These are phyloP conservation scores for Spiraea crenata DNA, from an alignment of 331 rosid species.

Conservation along the genomic window DNA sequence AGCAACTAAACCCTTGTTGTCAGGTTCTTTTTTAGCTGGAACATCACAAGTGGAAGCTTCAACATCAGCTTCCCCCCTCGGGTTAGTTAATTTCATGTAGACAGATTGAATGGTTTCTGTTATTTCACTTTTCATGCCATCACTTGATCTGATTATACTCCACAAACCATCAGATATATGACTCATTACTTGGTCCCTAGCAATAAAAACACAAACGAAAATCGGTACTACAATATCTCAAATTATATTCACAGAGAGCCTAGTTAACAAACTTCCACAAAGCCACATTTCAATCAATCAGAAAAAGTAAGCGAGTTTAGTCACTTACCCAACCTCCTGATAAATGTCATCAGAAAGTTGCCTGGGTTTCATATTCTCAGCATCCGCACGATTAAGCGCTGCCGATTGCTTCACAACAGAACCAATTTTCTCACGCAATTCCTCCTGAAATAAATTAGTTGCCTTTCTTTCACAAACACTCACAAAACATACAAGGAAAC, in stretches of 20 bases:
- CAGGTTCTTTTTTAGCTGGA: conserved; percentile 39
- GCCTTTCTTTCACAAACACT: conserved; percentile 13
- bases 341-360: conserved; percentile 84
- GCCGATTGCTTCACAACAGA: conserved; percentile 65
- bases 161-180: conserved; percentile 77
- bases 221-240: neutral
- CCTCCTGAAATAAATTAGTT: conserved; percentile 51
- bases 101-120: conserved; percentile 78
- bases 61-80: conserved; percentile 44
- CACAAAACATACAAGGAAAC: neutral
- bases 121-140: conserved; percentile 74
- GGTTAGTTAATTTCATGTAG: conserved; percentile 52
- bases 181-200: conserved; percentile 66
- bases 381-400: conserved; percentile 59
- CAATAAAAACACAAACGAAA: conserved; percentile 3
- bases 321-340: conserved; percentile 74
- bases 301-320: neutral
- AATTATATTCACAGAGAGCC: neutral
- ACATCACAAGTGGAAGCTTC: conserved; percentile 26
- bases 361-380: conserved; percentile 88
- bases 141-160: conserved; percentile 73
- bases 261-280: too few relatives aligned
- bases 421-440: conserved; percentile 53
- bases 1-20: conserved; percentile 18
- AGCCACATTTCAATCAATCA: neutral